These are phyloP conservation scores for Yarrowia phangngaensis DNA, from an alignment of 805 yeast genomes.

Conservation along the genomic window DNA sequence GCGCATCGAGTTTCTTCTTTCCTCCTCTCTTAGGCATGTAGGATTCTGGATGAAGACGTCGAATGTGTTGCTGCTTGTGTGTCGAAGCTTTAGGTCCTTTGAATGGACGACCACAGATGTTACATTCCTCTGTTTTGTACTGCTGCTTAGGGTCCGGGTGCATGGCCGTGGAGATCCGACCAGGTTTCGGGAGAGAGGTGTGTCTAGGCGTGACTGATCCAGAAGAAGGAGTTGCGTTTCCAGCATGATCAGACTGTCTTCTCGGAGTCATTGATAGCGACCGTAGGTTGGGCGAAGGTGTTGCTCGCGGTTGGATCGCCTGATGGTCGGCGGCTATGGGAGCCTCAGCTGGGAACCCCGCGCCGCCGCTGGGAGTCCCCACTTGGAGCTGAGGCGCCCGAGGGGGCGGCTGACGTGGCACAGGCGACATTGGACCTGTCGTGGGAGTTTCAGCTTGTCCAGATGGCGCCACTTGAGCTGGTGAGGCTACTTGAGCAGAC, in stretches of 20 bases:
- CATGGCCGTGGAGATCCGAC: conserved; percentile 12
- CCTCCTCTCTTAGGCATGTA: conserved; percentile 49
- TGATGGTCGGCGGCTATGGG: conserved; percentile 6
- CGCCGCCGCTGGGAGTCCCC: conserved; percentile 27
- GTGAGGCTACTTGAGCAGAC: not conserved
- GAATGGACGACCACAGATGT: conserved; percentile 45
- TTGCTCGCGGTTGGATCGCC: not conserved
- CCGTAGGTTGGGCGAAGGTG: conserved; percentile 24
- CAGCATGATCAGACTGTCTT: no score
- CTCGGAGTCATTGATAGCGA: conserved; percentile 19
- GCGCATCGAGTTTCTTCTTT: conserved; percentile 38
- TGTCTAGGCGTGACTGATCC: conserved; percentile 2
- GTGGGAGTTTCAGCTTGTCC: not conserved
- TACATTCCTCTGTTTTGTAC: conserved; percentile 42
- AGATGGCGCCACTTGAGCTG: not conserved
- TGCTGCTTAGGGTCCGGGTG: conserved; percentile 24
- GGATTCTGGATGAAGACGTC: conserved; percentile 46
- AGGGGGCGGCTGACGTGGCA: conserved; percentile 22
- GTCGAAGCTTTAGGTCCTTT: conserved; percentile 48
- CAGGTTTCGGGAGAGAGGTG: conserved; percentile 6
- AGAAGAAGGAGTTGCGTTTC: conserved; percentile 7
- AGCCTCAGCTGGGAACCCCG: conserved; percentile 25
- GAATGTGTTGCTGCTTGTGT: conserved; percentile 49
- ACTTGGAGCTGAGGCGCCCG: conserved; percentile 18
- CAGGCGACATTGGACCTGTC: conserved; percentile 3